These are phyloP conservation scores for Solanum lignicaule DNA, from an alignment of 257 asterid species.

Conservation along the genomic window DNA sequence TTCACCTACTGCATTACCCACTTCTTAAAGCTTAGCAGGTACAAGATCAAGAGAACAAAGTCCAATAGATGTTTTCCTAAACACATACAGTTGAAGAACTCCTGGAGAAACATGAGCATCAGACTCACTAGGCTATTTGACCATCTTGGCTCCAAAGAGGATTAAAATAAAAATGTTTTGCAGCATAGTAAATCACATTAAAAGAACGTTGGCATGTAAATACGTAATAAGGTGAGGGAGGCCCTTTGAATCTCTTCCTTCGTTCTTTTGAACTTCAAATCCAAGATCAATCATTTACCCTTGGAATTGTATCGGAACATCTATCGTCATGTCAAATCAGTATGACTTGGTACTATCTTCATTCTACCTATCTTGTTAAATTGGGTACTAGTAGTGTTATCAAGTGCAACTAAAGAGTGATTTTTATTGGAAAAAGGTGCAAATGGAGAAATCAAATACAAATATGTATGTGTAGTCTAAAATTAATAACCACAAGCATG, in stretches of 20 bases:
- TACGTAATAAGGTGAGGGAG: background rate
- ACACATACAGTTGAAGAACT: constrained; percentile 48
- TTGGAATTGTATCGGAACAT: background rate
- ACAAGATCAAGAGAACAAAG: background rate
- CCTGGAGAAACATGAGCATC: constrained; percentile 79
- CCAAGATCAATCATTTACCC: background rate
- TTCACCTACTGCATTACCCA: background rate
- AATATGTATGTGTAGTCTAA: background rate
- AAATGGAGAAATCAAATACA: background rate
- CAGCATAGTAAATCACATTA: background rate
- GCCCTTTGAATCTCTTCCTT: background rate
- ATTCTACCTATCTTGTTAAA: background rate
- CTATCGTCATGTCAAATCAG: background rate
- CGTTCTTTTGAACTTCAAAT: background rate
- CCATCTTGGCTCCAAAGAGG: constrained; percentile 93
- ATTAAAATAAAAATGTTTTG: background rate
- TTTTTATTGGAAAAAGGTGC: too few relatives aligned
- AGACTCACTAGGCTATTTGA: constrained; percentile 77
- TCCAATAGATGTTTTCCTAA: background rate
- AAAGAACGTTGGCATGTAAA: background rate
- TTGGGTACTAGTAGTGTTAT: background rate
- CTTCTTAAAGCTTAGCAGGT: too few relatives aligned
- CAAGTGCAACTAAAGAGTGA: background rate
- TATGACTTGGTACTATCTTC: background rate
- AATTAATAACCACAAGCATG: background rate